Evolutionary conservation across 305 asterid species (phyloP).

Genomic region (Fraxinus sp.): DNA sequence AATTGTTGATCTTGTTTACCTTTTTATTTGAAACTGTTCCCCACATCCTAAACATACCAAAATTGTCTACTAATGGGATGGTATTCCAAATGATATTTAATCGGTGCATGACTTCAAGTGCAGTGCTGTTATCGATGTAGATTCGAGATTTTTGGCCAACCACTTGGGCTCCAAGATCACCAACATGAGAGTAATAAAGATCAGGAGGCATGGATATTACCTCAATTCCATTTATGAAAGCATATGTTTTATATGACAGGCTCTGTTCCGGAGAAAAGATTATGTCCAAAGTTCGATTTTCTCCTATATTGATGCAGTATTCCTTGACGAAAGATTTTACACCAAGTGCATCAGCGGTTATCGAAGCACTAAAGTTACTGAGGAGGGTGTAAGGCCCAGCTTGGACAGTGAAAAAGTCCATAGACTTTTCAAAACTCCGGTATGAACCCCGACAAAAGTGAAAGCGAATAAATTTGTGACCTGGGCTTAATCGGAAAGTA

Average conservation of each 20-base stretch:
- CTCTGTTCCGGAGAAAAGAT: conserved; percentile 24
- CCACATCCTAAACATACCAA: conserved; percentile 20
- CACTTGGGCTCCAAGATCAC: conserved; percentile 22
- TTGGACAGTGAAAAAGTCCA: conserved; percentile 29
- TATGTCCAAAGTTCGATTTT: conserved; percentile 14
- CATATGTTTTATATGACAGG: conserved; percentile 24
- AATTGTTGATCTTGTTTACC: background rate
- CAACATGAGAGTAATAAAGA: conserved; percentile 27
- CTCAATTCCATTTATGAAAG: conserved; percentile 45
- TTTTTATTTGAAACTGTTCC: background rate
- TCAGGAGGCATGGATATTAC: conserved; percentile 21
- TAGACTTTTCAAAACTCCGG: conserved; percentile 25
- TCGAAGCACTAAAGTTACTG: conserved; percentile 35
- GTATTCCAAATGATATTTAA: background rate
- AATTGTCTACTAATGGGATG: conserved; percentile 1
- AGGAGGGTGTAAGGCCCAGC: conserved; percentile 35
- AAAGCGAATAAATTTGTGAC: conserved; percentile 39
- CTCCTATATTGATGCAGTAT: conserved; percentile 26
- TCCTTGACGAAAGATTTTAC: conserved; percentile 29
- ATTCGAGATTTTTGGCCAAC: conserved; percentile 28
- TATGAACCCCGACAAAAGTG: conserved; percentile 31
- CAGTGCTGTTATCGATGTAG: conserved; percentile 31
- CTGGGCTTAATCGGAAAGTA: conserved; percentile 28
- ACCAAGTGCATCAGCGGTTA: conserved; percentile 34
- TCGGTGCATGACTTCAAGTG: conserved; percentile 34